These are phyloP conservation scores for Apiospora koreana DNA, from an alignment of 2,329 filamentous ascomycete species.

Conservation along the genomic window DNA sequence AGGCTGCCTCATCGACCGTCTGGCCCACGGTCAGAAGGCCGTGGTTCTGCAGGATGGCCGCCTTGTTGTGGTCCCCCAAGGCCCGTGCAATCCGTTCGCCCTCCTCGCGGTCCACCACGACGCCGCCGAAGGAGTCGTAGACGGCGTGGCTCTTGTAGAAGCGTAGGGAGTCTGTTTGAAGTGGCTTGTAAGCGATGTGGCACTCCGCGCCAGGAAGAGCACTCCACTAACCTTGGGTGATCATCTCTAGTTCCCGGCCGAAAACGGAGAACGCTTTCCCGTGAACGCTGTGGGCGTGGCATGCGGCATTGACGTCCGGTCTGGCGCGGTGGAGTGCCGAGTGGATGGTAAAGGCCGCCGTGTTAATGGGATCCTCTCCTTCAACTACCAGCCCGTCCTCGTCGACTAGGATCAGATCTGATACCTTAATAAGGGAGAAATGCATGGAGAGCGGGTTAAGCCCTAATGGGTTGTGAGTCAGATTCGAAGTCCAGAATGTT, in stretches of 20 bases:
- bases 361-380: conserved; percentile 60
- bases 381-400: conserved; percentile 59
- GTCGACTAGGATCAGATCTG: conserved; percentile 64
- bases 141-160: conserved; percentile 59
- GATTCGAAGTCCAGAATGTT: not conserved
- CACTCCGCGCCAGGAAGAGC: conserved; percentile 18
- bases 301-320: conserved; percentile 56
- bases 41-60: conserved; percentile 60
- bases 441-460: conserved; percentile 63
- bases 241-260: conserved; percentile 55
- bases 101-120: conserved; percentile 58
- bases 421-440: conserved; percentile 61
- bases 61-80: conserved; percentile 50
- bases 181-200: not conserved
- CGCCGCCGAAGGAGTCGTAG: conserved; percentile 58
- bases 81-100: conserved; percentile 54
- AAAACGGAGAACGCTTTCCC: conserved; percentile 61
- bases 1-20: conserved; percentile 65
- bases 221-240: conserved; percentile 54
- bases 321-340: conserved; percentile 56
- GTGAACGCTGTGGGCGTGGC: conserved; percentile 56
- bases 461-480: conserved; percentile 16
- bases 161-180: conserved; percentile 40
- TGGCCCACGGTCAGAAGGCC: conserved; percentile 60
- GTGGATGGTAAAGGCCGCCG: conserved; percentile 61